phyloP scores from a whole-genome alignment of 768 basidiomycete genomes.

The Clitopilus passeckerianus region DNA sequence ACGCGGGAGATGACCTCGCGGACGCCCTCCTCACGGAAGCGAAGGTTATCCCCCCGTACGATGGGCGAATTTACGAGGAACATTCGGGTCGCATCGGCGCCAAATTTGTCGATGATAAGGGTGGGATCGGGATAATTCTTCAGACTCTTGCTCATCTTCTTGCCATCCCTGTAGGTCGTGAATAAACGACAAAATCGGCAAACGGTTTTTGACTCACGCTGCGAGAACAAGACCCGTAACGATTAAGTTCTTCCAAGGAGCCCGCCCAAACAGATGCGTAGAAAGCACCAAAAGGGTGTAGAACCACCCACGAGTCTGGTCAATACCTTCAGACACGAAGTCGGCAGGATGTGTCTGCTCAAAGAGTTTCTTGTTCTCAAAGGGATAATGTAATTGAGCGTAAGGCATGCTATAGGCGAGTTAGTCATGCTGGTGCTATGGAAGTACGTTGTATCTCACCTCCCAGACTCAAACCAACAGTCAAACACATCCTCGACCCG shows the following conservation, averaged over 20 bases:
- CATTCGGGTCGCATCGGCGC: constrained; percentile 96
- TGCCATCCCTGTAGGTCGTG: constrained; percentile 66
- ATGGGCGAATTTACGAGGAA: constrained; percentile 99
- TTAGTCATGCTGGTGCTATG: background rate
- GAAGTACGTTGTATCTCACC: constrained; percentile 39
- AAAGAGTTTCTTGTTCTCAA: constrained; percentile 91
- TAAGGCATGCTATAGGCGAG: constrained; percentile 85
- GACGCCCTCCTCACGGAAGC: constrained; percentile 98
- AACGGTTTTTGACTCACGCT: constrained; percentile 48
- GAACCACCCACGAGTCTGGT: constrained; percentile 99
- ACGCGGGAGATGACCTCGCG: constrained; percentile 96
- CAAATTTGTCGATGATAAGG: constrained; percentile 83
- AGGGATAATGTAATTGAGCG: constrained; percentile 95
- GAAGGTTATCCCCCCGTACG: constrained; percentile 94
- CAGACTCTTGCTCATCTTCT: constrained; percentile 99
- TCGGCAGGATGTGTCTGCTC: constrained; percentile 88
- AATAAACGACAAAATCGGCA: constrained; percentile 1
- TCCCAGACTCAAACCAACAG: constrained; percentile 99
- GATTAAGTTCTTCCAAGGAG: constrained; percentile 98
- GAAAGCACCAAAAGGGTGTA: constrained; percentile 95
- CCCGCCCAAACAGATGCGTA: constrained; percentile 90
- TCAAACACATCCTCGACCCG: constrained; percentile 98
- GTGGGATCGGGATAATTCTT: constrained; percentile 97
- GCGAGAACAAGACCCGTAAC: constrained; percentile 95
- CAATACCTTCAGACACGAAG: constrained; percentile 97